Evolutionary conservation across 106 monocot genomes (phyloP).

Genomic region (Apostasia shenzhenica): DNA sequence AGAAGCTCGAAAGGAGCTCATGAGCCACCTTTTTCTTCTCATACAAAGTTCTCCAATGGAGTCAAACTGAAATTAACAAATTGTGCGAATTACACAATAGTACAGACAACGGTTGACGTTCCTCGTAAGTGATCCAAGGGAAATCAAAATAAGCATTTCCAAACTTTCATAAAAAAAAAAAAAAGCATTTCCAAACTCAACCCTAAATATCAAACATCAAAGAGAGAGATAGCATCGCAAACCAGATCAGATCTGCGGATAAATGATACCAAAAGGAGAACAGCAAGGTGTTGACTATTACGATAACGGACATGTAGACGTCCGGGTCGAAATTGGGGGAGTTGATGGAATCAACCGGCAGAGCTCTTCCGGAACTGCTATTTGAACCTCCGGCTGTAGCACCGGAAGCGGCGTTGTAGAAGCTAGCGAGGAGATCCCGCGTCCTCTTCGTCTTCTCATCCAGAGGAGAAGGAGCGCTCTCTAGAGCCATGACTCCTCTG

Average conservation of each 20-base stretch:
- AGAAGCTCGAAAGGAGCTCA: conserved; percentile 90
- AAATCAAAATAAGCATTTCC: too few relatives aligned
- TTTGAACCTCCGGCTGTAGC: conserved; percentile 7
- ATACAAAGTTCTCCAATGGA: conserved; percentile 21
- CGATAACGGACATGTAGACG: conserved; percentile 82
- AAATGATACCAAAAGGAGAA: not conserved
- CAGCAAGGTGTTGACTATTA: conserved; percentile 11
- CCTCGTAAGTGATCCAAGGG: too few relatives aligned
- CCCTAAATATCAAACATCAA: not conserved
- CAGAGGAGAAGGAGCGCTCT: conserved; percentile 33
- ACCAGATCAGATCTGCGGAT: not conserved
- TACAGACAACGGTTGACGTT: too few relatives aligned
- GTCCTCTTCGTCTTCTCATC: conserved; percentile 97
- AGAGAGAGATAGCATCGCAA: not conserved
- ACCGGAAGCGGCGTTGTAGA: conserved; percentile 61
- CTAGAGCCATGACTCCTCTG: conserved; percentile 17
- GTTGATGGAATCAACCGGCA: conserved; percentile 78
- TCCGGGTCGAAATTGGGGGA: conserved; percentile 74
- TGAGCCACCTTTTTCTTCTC: conserved; percentile 83
- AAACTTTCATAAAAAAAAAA: not conserved
- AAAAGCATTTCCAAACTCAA: not conserved
- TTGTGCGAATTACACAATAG: too few relatives aligned
- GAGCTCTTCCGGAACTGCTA: conserved; percentile 9
- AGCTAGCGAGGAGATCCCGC: conserved; percentile 94
- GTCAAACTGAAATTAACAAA: too few relatives aligned